A percentile compares a stretch with the other conserved stretches of the same genome.
Conservation (phyloP, 352 stramenopile genomes). For the Globisporangium abappressorium region DNA sequence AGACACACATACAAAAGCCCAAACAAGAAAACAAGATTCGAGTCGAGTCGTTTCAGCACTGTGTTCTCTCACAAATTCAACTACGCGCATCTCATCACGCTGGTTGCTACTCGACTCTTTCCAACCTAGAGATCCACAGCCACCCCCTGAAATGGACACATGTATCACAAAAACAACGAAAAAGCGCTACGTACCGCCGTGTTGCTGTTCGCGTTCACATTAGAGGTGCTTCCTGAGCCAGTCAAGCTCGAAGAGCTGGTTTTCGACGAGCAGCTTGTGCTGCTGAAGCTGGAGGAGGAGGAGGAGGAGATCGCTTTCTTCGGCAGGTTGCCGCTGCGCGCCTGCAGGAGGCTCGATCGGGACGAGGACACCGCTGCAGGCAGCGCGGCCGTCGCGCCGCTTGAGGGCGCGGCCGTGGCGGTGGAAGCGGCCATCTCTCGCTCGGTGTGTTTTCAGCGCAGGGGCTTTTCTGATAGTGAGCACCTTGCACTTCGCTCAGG, state of each 20-base stretch:
- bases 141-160: background rate
- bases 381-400: background rate
- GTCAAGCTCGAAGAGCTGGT: conserved; percentile 11
- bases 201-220: conserved; percentile 25
- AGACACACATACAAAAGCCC: background rate
- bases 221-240: conserved; percentile 8
- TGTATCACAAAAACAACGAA: no score
- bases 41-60: background rate
- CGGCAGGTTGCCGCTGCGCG: conserved; percentile 26
- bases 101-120: background rate
- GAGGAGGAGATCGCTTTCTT: conserved; percentile 26
- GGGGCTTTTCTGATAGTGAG: conserved; percentile 9
- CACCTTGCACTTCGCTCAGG: background rate
- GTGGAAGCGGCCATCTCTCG: conserved; percentile 7
- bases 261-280: conserved; percentile 7
- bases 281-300: conserved; percentile 9
- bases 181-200: conserved; percentile 10
- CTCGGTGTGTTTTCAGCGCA: background rate
- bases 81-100: background rate
- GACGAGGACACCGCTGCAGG: background rate
- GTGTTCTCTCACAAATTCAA: background rate
- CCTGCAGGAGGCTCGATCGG: conserved; percentile 10
- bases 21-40: background rate
- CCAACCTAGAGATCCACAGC: background rate
- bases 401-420: background rate